Conservation (phyloP, 2,329 filamentous ascomycete species). For the Stemphylium vesicarium region DNA sequence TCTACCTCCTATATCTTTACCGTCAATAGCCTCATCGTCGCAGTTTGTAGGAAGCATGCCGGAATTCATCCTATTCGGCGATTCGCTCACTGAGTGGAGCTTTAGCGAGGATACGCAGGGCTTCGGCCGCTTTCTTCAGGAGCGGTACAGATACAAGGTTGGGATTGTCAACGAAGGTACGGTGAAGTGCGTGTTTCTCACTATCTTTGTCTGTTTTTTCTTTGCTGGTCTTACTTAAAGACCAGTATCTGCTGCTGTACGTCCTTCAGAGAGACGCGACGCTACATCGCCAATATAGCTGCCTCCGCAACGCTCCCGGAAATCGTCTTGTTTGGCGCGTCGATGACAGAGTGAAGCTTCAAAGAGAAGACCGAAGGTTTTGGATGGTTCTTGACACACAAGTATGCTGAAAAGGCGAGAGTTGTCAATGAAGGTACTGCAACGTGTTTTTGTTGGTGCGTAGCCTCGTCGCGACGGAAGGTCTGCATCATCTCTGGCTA, state of each 20-base stretch:
- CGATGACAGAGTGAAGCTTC: slow-evolving; percentile 34
- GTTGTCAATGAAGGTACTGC: slow-evolving; percentile 33
- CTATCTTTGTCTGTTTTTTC: too few species aligned
- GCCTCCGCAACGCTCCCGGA: slow-evolving; percentile 14
- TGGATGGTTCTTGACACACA: slow-evolving; percentile 27
- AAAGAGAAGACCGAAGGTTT: slow-evolving; percentile 24
- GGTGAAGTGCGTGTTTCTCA: neutral
- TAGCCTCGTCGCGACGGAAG: neutral
- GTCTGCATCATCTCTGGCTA: neutral
- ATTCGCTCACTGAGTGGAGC: slow-evolving; percentile 43
- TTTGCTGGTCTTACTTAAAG: too few species aligned
- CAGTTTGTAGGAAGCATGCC: slow-evolving; percentile 9
- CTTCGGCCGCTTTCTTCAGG: slow-evolving; percentile 38
- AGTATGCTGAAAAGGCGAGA: slow-evolving; percentile 24
- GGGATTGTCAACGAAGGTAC: slow-evolving; percentile 41
- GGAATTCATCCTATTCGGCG: slow-evolving; percentile 45
- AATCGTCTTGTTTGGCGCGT: slow-evolving; percentile 35
- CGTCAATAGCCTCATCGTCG: neutral
- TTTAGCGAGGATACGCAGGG: slow-evolving; percentile 37
- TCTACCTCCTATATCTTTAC: too few species aligned
- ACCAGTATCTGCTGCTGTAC: too few species aligned
- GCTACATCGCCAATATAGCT: neutral
- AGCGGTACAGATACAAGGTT: slow-evolving; percentile 35
- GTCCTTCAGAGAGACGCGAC: neutral
- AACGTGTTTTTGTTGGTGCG: neutral